These are phyloP conservation scores for Colletotrichum sp. DNA, from an alignment of 2,329 filamentous ascomycete genomes.

Conservation along the genomic window DNA sequence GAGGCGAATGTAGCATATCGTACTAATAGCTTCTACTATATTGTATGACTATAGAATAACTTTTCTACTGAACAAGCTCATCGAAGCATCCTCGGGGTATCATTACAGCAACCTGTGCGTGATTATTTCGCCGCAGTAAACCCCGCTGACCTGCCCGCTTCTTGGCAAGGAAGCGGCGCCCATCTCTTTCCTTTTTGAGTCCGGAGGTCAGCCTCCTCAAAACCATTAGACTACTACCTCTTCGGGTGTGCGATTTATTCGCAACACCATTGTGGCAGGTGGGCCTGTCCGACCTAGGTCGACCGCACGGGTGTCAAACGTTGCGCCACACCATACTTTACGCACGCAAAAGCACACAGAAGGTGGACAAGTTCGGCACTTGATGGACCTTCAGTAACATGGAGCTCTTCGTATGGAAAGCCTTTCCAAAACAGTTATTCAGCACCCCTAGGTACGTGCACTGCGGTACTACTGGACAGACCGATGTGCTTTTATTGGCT, in stretches of 20 bases:
- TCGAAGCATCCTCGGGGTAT: background rate
- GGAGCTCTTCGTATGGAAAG: too few relatives aligned
- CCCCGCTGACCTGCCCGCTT: background rate
- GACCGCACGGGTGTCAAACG: background rate
- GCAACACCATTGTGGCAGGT: background rate
- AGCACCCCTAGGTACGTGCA: too few relatives aligned
- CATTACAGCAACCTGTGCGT: background rate
- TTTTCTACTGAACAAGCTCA: background rate
- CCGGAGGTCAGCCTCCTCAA: background rate
- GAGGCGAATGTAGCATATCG: too few relatives aligned
- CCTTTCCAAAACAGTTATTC: too few relatives aligned
- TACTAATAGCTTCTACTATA: background rate
- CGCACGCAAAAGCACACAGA: background rate
- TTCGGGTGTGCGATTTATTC: background rate
- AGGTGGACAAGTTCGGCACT: too few relatives aligned
- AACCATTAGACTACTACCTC: fast-evolving
- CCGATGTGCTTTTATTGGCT: too few relatives aligned
- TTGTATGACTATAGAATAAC: fast-evolving
- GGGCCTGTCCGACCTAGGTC: background rate
- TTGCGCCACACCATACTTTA: background rate
- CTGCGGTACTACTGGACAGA: too few relatives aligned
- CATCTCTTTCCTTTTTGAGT: constrained; percentile 28
- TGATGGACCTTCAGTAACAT: too few relatives aligned
- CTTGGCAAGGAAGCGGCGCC: background rate
- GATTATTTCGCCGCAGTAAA: background rate